phyloP scores from a whole-genome alignment of 2,329 filamentous ascomycete genomes.

The Dactylella cylindrospora region DNA sequence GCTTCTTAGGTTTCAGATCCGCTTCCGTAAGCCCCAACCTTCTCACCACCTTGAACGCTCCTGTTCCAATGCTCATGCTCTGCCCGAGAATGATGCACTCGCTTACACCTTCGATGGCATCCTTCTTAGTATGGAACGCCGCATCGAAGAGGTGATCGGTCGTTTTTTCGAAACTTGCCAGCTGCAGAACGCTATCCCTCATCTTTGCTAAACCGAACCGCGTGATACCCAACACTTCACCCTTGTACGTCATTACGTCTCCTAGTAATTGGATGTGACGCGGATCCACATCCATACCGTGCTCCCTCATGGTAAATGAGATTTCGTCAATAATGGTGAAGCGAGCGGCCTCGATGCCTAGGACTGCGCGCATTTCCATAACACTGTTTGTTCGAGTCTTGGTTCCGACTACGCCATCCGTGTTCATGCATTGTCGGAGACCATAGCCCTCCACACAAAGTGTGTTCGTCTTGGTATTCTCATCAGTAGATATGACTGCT shows the following conservation, averaged over 20 bases:
- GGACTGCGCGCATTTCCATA: conserved; percentile 81
- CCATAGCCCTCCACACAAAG: conserved; percentile 93
- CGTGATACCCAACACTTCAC: conserved; percentile 93
- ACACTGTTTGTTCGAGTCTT: conserved; percentile 78
- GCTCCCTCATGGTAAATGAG: conserved; percentile 76
- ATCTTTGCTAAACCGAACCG: conserved; percentile 96
- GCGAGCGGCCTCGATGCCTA: conserved; percentile 87
- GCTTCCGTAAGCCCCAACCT: conserved; percentile 67
- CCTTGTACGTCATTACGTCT: conserved; percentile 99
- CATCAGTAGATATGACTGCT: conserved; percentile 83
- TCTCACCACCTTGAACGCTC: conserved; percentile 84
- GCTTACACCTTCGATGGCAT: conserved; percentile 87
- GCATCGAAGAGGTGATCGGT: conserved; percentile 96
- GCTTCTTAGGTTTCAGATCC: conserved; percentile 62
- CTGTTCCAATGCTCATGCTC: conserved; percentile 86
- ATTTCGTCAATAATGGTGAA: conserved; percentile 86
- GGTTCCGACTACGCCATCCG: conserved; percentile 81
- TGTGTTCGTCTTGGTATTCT: conserved; percentile 68
- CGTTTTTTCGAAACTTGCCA: conserved; percentile 97
- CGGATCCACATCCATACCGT: conserved; percentile 84
- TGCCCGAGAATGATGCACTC: conserved; percentile 99
- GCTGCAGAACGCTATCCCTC: conserved; percentile 87
- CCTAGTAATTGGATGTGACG: conserved; percentile 96
- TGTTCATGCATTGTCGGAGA: conserved; percentile 84
- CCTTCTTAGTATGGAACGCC: conserved; percentile 85